A percentile compares a stretch with the other conserved stretches of the same genome.
These are phyloP conservation scores for Mentha longifolia DNA, from an alignment of 257 asterid genomes.

Conservation along the genomic window DNA sequence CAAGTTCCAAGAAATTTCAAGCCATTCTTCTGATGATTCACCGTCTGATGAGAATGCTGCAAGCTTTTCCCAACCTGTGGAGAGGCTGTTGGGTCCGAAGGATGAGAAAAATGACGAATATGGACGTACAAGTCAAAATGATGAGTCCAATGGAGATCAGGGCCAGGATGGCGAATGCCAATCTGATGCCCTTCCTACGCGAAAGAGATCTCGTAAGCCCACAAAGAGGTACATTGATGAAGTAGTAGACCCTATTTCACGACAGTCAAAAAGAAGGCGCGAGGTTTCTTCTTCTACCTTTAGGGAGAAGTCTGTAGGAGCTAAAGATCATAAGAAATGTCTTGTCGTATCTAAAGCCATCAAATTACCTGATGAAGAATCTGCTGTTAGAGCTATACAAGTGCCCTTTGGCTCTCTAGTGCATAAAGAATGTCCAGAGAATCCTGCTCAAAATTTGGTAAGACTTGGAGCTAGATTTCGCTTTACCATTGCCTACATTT, in stretches of 20 bases:
- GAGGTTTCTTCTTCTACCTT: slow-evolving; percentile 47
- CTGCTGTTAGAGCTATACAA: slow-evolving; percentile 76
- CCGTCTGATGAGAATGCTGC: slow-evolving; percentile 53
- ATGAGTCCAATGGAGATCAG: slow-evolving; percentile 30
- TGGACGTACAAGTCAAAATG: slow-evolving; percentile 30
- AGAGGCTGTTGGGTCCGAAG: slow-evolving; percentile 40
- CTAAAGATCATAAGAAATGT: slow-evolving; percentile 56
- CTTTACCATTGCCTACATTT: slow-evolving; percentile 1
- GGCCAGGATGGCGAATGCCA: slow-evolving; percentile 41
- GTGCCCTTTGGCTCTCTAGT: slow-evolving; percentile 87
- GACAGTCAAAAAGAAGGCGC: slow-evolving; percentile 46
- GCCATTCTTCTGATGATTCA: slow-evolving; percentile 51
- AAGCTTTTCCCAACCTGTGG: slow-evolving; percentile 42
- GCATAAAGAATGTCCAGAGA: slow-evolving; percentile 53
- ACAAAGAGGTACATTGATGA: slow-evolving; percentile 91
- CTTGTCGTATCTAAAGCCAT: slow-evolving; percentile 44
- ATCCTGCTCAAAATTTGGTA: slow-evolving; percentile 39
- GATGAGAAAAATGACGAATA: slow-evolving; percentile 43
- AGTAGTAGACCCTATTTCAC: slow-evolving; percentile 55
- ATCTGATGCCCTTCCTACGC: slow-evolving; percentile 41
- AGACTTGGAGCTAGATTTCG: slow-evolving; percentile 27
- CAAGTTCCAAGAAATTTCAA: slow-evolving; percentile 62
- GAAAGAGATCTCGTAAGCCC: slow-evolving; percentile 88
- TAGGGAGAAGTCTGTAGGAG: slow-evolving; percentile 48
- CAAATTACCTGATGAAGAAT: slow-evolving; percentile 55